Evolutionary conservation across 164 flowering plant genomes (phyloP).

Genomic region (Vitis labrusca): DNA sequence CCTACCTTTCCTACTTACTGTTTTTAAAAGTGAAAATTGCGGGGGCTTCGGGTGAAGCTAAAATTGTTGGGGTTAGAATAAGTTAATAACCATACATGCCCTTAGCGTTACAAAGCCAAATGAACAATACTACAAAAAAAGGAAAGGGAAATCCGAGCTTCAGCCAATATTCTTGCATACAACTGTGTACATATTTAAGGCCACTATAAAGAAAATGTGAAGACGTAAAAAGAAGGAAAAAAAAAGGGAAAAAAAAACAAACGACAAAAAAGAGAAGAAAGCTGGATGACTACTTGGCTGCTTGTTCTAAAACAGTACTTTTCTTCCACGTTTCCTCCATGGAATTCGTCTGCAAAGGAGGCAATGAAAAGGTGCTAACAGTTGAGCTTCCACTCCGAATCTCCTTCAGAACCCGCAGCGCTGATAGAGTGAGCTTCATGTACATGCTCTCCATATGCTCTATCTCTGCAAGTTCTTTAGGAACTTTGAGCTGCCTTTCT

Average conservation of each 20-base stretch:
- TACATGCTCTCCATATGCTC: conserved; percentile 52
- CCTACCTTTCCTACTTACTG: too few relatives aligned
- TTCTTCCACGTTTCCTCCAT: conserved; percentile 35
- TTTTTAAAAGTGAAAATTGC: too few relatives aligned
- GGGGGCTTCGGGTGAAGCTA: too few relatives aligned
- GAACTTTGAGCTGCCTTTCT: conserved; percentile 17
- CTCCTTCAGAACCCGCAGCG: conserved; percentile 53
- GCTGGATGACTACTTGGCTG: conserved; percentile 27
- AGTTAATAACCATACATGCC: too few relatives aligned
- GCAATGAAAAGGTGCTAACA: conserved; percentile 49
- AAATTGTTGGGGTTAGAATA: too few relatives aligned
- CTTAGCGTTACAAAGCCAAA: too few relatives aligned
- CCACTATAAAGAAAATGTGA: too few relatives aligned
- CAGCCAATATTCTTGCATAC: too few relatives aligned
- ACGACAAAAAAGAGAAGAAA: background rate
- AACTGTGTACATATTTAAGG: too few relatives aligned
- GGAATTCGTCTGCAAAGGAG: conserved; percentile 40
- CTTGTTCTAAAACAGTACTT: conserved; percentile 36
- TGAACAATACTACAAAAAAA: too few relatives aligned
- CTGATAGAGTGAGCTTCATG: conserved; percentile 44
- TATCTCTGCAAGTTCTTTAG: conserved; percentile 47
- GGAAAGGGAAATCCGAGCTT: too few relatives aligned
- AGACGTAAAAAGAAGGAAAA: background rate
- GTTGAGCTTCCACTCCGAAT: conserved; percentile 63
- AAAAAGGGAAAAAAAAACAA: background rate